Evolutionary conservation across 108 stramenopile genomes (phyloP).

Genomic region (Fragilaria crotonensis): DNA sequence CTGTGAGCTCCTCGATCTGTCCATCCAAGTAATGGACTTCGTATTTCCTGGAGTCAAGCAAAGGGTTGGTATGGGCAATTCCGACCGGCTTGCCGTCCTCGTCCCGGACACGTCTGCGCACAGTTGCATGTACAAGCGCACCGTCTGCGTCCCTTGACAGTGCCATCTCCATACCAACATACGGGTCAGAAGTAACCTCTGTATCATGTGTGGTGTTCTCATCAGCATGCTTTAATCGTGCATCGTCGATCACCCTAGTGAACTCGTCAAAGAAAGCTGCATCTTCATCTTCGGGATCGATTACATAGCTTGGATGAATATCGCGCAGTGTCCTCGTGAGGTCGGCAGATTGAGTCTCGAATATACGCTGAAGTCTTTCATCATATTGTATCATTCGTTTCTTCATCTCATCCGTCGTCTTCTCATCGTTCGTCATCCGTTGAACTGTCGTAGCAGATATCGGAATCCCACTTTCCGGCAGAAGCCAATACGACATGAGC

Average conservation of each 20-base stretch:
- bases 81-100: conserved; percentile 1
- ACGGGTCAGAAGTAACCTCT: neutral
- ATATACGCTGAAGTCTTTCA: neutral
- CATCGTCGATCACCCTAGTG: neutral
- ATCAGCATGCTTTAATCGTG: conserved; percentile 23
- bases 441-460: too few species aligned
- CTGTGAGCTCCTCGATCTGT: conserved; percentile 10
- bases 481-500: conserved; percentile 22
- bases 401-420: neutral
- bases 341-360: neutral
- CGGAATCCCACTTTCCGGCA: conserved; percentile 8
- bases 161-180: conserved; percentile 13
- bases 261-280: neutral
- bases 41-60: conserved; percentile 7
- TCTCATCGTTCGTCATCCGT: conserved; percentile 15
- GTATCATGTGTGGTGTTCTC: too few species aligned
- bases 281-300: conserved; percentile 4
- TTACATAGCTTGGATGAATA: conserved; percentile 3
- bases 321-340: neutral
- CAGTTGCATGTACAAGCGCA: neutral
- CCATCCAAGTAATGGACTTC: conserved; percentile 4
- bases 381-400: neutral
- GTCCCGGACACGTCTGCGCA: neutral
- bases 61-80: conserved; percentile 4
- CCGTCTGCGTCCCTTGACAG: neutral